Evolutionary conservation across 805 yeast genomes (phyloP).

Genomic region (Candida quercuum): DNA sequence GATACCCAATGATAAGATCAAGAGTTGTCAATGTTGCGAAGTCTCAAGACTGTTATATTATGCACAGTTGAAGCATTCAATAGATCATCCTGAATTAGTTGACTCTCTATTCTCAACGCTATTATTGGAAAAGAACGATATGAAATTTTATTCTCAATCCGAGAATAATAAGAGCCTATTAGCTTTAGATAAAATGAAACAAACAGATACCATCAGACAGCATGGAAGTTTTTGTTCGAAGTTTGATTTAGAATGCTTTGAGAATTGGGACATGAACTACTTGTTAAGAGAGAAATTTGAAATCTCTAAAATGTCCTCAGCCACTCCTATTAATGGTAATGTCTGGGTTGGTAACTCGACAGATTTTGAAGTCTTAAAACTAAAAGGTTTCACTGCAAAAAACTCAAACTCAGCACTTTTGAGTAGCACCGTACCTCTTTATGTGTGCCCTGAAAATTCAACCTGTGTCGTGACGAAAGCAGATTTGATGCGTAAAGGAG

Average conservation of each 20-base stretch:
- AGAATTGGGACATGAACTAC: slow-evolving; percentile 66
- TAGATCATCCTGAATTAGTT: slow-evolving; percentile 23
- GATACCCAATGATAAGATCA: slow-evolving; percentile 9
- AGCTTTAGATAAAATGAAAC: slow-evolving; percentile 23
- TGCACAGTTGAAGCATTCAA: slow-evolving; percentile 33
- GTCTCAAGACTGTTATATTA: slow-evolving; percentile 36
- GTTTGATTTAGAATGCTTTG: slow-evolving; percentile 38
- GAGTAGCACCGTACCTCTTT: slow-evolving; percentile 28
- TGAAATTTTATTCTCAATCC: slow-evolving; percentile 8
- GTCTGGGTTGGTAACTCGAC: slow-evolving; percentile 84
- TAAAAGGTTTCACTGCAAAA: slow-evolving; percentile 10
- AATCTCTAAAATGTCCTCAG: slow-evolving; percentile 77
- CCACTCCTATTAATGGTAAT: slow-evolving; percentile 48
- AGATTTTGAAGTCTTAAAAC: slow-evolving; percentile 47
- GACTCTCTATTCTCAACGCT: slow-evolving; percentile 19
- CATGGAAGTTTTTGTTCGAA: slow-evolving; percentile 24
- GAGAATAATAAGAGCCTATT: slow-evolving; percentile 9
- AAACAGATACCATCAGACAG: slow-evolving; percentile 8
- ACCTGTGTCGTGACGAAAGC: slow-evolving; percentile 36
- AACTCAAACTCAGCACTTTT: slow-evolving; percentile 6
- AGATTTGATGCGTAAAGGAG: slow-evolving; percentile 21
- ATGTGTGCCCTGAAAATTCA: slow-evolving; percentile 47
- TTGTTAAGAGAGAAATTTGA: slow-evolving; percentile 75
- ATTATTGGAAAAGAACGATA: slow-evolving; percentile 13
- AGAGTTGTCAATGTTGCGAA: slow-evolving; percentile 32